phyloP scores from a whole-genome alignment of 2,329 filamentous ascomycete genomes.

The Pyrenochaeta sp. region DNA sequence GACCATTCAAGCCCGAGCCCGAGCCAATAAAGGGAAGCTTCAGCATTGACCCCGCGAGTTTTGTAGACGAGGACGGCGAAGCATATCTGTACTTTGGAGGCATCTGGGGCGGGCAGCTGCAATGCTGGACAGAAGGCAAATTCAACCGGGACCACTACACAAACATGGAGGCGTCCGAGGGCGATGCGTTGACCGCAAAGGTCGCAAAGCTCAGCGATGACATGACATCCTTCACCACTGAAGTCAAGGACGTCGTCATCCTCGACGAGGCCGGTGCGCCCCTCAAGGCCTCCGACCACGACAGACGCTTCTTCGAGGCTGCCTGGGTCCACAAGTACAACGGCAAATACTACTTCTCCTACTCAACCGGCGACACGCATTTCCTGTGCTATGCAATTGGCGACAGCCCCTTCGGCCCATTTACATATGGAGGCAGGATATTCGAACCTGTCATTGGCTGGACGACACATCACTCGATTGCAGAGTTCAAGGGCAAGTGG shows the following conservation, averaged over 20 bases:
- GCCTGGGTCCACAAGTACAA: constrained; percentile 80
- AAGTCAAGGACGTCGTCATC: constrained; percentile 69
- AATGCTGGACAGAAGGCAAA: constrained; percentile 72
- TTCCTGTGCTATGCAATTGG: constrained; percentile 75
- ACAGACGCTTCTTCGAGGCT: constrained; percentile 80
- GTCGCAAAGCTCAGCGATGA: constrained; percentile 70
- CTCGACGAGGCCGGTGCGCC: constrained; percentile 68
- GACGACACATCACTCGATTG: constrained; percentile 84
- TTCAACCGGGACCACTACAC: constrained; percentile 59
- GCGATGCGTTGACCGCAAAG: constrained; percentile 69
- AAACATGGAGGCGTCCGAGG: constrained; percentile 43
- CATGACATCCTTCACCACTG: constrained; percentile 68
- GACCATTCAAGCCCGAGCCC: constrained; percentile 73
- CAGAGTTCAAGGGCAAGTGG: constrained; percentile 75
- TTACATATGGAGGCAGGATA: constrained; percentile 75
- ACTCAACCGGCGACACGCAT: constrained; percentile 81
- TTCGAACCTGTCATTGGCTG: constrained; percentile 80
- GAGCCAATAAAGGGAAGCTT: constrained; percentile 73
- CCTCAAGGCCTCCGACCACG: constrained; percentile 73
- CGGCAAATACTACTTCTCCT: constrained; percentile 77
- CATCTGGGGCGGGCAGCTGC: constrained; percentile 81
- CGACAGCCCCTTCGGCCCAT: constrained; percentile 72
- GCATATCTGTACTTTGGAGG: constrained; percentile 80
- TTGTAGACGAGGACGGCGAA: constrained; percentile 73
- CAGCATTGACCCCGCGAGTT: constrained; percentile 79